Evolutionary conservation across 495 filamentous ascomycete species (phyloP), one percentile per base, ranked within the genome.

Genomic region (Coniosporium apollinis): DNA sequence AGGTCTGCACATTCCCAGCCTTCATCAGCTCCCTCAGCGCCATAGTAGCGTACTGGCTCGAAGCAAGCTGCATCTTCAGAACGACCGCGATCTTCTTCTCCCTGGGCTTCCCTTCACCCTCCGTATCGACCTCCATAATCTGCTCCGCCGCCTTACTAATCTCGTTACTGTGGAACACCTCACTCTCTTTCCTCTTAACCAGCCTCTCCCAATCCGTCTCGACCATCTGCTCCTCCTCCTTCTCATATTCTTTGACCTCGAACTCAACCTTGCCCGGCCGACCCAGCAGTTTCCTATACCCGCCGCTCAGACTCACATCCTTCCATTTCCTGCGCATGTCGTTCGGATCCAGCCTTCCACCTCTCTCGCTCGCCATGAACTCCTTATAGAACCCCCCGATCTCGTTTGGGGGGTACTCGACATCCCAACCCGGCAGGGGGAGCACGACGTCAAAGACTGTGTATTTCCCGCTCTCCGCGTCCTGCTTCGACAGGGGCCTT

Each of bases 11-110:
- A 22, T 67, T 72, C 1, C 76, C 77, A 5, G 38, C 40, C 50
- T 73, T 79, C 62, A 74, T 77, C 48, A 97, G 58, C 62, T 97
- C 89, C 28, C 89, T 66, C 42, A 97, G 61, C 6, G 83, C 89
- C 67, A 97, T 79, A 2, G 91, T 97, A 0, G 89, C 89, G 51
- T 96, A 97, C 52, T 86, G 82, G 53, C 83, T 87, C 1, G 73
- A 70, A 16, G 75, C 76, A 14, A 97, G 63, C 51, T 86, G 74
- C 55, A 97, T 74, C 53, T 78, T 92, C 36, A 96, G 50, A 9
- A 94, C 65, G 2, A 92, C 75, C 7, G 83, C 86, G 37, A 94
- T 60, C 52, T 82, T 87, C 30, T 34, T 41, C 19, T 44, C 40
- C 10, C 13, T 10, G 4, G 24, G 9, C 19, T 38, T 24, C 4